Evolutionary conservation across 331 rosid species (phyloP), one percentile per base, ranked within the genome.

Genomic region (Rhamnella rubrinervis): DNA sequence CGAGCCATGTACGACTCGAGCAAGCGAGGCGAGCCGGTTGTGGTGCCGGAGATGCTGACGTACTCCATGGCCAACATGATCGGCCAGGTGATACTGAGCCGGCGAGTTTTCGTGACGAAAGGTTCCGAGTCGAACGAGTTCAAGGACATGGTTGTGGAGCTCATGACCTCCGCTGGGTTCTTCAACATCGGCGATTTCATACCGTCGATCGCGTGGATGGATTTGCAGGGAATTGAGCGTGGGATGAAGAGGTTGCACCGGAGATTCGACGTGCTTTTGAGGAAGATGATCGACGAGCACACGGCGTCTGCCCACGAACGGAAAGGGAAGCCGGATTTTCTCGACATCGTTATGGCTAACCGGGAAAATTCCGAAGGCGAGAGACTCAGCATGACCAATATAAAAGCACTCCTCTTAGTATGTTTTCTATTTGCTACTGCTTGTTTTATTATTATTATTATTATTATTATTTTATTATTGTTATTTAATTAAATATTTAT

Each of bases 91-190:
- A 55, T 75, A 2, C 44, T 84, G 0, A 68, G 81, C 40, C 53
- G 63, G 0, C 19, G 88, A 0, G 75, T 80, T 8, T 84, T 84
- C 55, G 76, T 57, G 62, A 68, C 62, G 55, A 75, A 70, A 10
- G 74, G 74, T 0, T 7, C 15, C 11, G 66, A 70, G 14, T 77
- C 85, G 8, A 84, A 68, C 71, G 85, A 80, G 71, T 81, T 80
- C 12, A 80, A 84, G 81, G 81, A 81, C 46, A 84, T 84, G 88
- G 88, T 84, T 52, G 85, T 84, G 56, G 85, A 84, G 59, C 71
- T 84, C 23, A 84, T 84, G 88, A 75, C 57, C 5, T 28, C 82
- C 1, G 77, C 82, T 6, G 88, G 83, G 17, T 70, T 20, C 31
- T 78, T 78, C 2, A 84, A 84, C 38, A 68, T 84, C 50, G 88